Base-by-base conservation (phyloP, 371 early-diverging fungal genomes). In the Mortierella sp. region DNA sequence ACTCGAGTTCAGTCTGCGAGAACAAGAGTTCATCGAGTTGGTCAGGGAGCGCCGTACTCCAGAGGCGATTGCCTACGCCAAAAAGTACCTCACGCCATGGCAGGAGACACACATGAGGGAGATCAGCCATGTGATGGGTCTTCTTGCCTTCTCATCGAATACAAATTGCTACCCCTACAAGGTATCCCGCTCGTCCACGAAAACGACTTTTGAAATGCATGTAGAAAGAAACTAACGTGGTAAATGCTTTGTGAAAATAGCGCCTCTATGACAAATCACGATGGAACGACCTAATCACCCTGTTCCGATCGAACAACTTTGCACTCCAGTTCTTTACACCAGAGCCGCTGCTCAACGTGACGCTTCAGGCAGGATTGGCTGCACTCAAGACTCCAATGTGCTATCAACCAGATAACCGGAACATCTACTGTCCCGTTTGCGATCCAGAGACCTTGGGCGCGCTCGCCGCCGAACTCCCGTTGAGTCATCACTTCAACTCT, bases 371-470 rank as follows among this genome's bases (percentile, higher is more conserved):
- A 14, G 99, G 99, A 2, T 81, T 98, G 24, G 88, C 96, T 2
- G 95, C 96, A 3, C 84, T 98, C 29, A 97, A 97, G 72, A 96
- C 96, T 0, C 78, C 78, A 21, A 78, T 80, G 79, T 94, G 94
- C 72, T 92, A 86, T 64, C 86, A 92, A 37, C 79, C 82, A 1
- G 88, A 87, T 1, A 87, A 94, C 66, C 82, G 85, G 45, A 95
- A 94, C 79, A 84, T 94, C 60, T 93, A 98, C 79, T 98, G 98
- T 76, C 98, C 98, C 0, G 93, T 96, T 34, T 98, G 98, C 63
- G 88, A 90, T 53, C 81, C 81, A 2, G 87, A 90, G n/a, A 93
- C 94, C 1, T 85, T 96, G 46, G 95, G 95, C 19, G 83, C 71
- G 43, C 80, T 98, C 50, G 96, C 98, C 0, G 81, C 90, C 52